Evolutionary conservation across 176 grass and related monocot genomes (phyloP).

Genomic region (Musa itinerans): DNA sequence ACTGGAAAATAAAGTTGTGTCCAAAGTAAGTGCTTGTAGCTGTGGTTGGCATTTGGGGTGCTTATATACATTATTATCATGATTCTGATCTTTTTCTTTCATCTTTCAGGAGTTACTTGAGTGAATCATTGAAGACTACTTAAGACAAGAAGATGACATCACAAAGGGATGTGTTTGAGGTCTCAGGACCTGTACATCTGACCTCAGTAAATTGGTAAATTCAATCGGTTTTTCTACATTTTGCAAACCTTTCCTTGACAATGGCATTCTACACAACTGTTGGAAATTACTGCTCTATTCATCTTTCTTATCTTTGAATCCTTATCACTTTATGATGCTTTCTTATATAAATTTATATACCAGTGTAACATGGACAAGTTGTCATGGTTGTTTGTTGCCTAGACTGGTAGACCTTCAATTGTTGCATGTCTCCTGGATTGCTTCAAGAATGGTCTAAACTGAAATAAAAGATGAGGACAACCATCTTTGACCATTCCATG

Average conservation of each 20-base stretch:
- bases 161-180: slow-evolving; percentile 8
- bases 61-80: not conserved
- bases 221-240: not conserved
- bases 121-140: not conserved
- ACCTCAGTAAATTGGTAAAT: slow-evolving; percentile 10
- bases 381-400: not conserved
- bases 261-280: not conserved
- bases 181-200: slow-evolving; percentile 6
- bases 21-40: not conserved
- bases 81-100: not conserved
- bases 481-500: no score
- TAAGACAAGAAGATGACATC: not conserved
- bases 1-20: not conserved
- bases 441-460: not conserved
- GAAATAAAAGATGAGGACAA: not conserved
- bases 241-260: not conserved
- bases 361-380: not conserved
- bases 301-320: not conserved
- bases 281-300: no score
- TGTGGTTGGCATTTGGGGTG: not conserved
- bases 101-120: not conserved
- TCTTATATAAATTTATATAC: not conserved
- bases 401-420: not conserved
- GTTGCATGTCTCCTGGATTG: not conserved
- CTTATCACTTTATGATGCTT: not conserved